Percentiles rank a stretch among this genome's conserved stretches.
phyloP scores from a whole-genome alignment of 176 grass and related monocot genomes.

The Puya raimondii region DNA sequence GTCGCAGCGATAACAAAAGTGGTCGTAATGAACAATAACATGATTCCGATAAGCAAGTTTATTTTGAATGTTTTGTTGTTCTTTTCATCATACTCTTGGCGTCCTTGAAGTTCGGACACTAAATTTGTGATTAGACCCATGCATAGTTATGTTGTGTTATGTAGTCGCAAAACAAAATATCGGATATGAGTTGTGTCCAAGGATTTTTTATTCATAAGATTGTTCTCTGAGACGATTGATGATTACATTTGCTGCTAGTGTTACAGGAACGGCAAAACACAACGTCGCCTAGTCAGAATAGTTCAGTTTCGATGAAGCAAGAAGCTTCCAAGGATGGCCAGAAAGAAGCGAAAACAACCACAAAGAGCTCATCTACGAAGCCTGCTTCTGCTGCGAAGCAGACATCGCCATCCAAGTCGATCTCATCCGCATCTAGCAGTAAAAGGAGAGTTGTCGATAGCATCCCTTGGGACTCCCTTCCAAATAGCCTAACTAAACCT shows the following conservation, averaged over 20 bases:
- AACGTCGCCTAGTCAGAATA: conserved; percentile 37
- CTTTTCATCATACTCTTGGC: background rate
- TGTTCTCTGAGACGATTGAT: conserved; percentile 8
- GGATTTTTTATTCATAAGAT: background rate
- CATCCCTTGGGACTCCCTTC: conserved; percentile 83
- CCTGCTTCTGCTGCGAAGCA: conserved; percentile 28
- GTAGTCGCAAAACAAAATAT: background rate
- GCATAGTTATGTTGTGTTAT: background rate
- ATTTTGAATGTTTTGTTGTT: background rate
- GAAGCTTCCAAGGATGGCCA: conserved; percentile 30
- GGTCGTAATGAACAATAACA: background rate
- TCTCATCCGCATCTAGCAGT: conserved; percentile 31
- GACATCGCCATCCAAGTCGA: conserved; percentile 21
- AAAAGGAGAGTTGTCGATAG: conserved; percentile 59
- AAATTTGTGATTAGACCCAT: background rate
- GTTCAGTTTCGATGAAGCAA: conserved; percentile 39
- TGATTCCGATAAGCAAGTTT: background rate
- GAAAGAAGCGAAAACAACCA: conserved; percentile 18
- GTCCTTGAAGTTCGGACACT: background rate
- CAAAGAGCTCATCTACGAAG: conserved; percentile 21
- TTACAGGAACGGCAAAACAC: conserved; percentile 58
- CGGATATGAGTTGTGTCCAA: conserved; percentile 3
- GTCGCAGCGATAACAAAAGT: background rate
- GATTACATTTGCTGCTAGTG: conserved; percentile 38
- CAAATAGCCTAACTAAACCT: conserved; percentile 58